A percentile compares a stretch with the other conserved stretches of the same genome.
phyloP scores from a whole-genome alignment of 73 alveolate species.

The Paramecium primaurelia region DNA sequence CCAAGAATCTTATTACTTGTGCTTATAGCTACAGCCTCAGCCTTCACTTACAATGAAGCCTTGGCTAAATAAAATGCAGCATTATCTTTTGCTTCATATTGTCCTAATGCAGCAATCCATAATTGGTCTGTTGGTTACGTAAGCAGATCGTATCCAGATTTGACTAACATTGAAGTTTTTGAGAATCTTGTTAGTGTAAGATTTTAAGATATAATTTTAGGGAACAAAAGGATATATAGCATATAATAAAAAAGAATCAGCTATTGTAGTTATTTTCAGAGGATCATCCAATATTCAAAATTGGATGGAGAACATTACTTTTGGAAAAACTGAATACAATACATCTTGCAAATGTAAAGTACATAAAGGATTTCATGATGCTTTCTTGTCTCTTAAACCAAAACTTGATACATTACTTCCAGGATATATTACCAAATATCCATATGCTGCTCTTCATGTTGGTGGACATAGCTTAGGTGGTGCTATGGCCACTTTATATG shows the following conservation, averaged over 20 bases:
- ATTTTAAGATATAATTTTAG: not conserved
- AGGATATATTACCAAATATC: not conserved
- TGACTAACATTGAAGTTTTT: not conserved
- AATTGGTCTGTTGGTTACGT: conserved; percentile 29
- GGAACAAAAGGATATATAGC: conserved; percentile 49
- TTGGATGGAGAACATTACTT: conserved; percentile 40
- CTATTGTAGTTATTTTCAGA: conserved; percentile 48
- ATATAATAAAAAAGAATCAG: not conserved
- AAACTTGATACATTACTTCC: not conserved
- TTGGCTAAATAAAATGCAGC: conserved; percentile 2
- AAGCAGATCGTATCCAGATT: not conserved
- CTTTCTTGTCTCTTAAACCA: not conserved
- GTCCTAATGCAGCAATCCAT: conserved; percentile 7
- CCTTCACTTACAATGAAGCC: conserved; percentile 2
- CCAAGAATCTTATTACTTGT: not conserved
- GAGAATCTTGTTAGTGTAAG: not conserved
- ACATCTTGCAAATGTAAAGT: conserved; percentile 30
- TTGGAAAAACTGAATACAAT: not conserved
- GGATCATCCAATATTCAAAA: conserved; percentile 55
- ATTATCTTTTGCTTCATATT: conserved; percentile 33
- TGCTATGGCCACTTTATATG: conserved; percentile 56
- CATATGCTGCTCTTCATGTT: conserved; percentile 34
- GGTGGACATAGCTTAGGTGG: conserved; percentile 64
- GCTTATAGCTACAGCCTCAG: conserved; percentile 17
- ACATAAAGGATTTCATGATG: conserved; percentile 48